Percentiles rank a stretch among this genome's conserved stretches.
Evolutionary conservation across 805 yeast species (phyloP).

Genomic region (Saccharomyces jurei): DNA sequence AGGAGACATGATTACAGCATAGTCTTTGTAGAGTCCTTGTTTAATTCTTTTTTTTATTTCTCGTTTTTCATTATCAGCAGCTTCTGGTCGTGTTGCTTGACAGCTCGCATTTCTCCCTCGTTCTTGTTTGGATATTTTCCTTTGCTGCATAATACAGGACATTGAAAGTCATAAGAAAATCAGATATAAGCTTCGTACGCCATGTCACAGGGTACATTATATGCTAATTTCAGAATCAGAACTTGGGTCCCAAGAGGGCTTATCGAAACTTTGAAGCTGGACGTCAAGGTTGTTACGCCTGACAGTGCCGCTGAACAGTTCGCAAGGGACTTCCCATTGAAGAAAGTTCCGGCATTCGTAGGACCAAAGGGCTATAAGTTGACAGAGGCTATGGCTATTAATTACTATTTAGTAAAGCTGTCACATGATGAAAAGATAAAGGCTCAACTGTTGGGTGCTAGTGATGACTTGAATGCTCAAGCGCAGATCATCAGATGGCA

Average conservation of each 20-base stretch:
- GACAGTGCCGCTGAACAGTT: constrained; percentile 32
- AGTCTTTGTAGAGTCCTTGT: not conserved
- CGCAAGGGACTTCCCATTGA: constrained; percentile 52
- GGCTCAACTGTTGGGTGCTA: constrained; percentile 47
- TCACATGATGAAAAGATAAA: constrained; percentile 31
- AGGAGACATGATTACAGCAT: not conserved
- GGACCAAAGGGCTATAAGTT: constrained; percentile 69
- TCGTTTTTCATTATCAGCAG: not conserved
- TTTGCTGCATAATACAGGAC: not conserved
- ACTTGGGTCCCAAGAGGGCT: constrained; percentile 40
- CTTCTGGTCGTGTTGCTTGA: not conserved
- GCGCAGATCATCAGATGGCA: constrained; percentile 59
- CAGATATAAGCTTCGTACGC: not conserved
- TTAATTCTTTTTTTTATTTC: not conserved
- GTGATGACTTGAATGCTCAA: constrained; percentile 23
- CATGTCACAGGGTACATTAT: constrained; percentile 67
- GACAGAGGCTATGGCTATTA: constrained; percentile 60
- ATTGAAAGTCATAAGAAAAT: not conserved
- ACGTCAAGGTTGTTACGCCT: constrained; percentile 40
- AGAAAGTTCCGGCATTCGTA: constrained; percentile 57
- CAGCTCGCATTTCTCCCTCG: not conserved
- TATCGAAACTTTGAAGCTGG: constrained; percentile 52
- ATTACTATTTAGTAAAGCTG: constrained; percentile 39
- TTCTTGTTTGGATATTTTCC: not conserved
- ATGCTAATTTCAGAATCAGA: constrained; percentile 37